Evolutionary conservation across 163 green algal species (phyloP).

Genomic region (Coccomyxa subellipsoidea): DNA sequence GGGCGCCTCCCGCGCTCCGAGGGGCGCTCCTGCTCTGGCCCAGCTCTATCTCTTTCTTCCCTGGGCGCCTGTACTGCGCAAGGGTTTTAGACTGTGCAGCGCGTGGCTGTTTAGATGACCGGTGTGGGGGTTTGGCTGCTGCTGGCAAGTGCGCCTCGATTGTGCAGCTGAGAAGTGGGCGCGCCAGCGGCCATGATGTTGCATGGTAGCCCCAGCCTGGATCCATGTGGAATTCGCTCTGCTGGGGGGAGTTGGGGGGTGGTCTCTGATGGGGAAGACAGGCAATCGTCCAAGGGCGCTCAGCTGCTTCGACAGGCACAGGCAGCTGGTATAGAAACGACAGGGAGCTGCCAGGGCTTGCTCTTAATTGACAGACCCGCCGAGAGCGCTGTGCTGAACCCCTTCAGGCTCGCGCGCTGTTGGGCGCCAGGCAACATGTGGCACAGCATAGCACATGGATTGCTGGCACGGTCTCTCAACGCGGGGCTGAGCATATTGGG

Average conservation of each 20-base stretch:
- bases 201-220: background rate
- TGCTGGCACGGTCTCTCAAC: background rate
- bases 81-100: background rate
- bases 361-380: too few relatives aligned
- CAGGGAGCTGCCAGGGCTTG: too few relatives aligned
- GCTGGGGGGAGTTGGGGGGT: background rate
- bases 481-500: background rate
- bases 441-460: background rate
- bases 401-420: too few relatives aligned
- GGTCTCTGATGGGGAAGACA: background rate
- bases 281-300: background rate
- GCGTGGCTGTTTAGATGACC: background rate
- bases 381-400: background rate
- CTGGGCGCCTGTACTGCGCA: background rate
- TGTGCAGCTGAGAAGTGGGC: too few relatives aligned
- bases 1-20: background rate
- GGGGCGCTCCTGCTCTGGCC: background rate
- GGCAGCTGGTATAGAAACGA: too few relatives aligned
- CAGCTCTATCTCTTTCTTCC: background rate
- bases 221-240: background rate
- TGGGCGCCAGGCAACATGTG: too few relatives aligned
- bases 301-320: background rate
- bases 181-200: too few relatives aligned
- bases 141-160: background rate
- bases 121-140: background rate